Conservation (phyloP, 2,329 filamentous ascomycete species). For the Claviceps sp. region DNA sequence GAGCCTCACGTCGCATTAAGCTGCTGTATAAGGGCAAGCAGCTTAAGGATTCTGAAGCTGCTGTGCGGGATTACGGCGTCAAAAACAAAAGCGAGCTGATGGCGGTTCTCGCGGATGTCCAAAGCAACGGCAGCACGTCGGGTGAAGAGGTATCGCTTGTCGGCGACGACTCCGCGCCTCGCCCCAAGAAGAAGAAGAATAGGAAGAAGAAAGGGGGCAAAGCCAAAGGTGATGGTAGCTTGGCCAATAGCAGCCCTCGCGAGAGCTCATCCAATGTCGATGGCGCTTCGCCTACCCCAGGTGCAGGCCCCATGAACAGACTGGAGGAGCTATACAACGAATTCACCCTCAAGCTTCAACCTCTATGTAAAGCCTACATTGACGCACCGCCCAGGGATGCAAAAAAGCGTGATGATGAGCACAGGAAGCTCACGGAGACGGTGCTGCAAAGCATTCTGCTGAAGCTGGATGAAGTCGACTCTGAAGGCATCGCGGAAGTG, state of each 20-base stretch:
- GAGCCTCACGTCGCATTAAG: conserved; percentile 40
- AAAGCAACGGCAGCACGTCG: conserved; percentile 22
- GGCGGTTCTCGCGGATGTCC: conserved; percentile 27
- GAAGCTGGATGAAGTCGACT: conserved; percentile 66
- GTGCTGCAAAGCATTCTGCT: conserved; percentile 63
- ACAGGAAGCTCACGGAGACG: conserved; percentile 62
- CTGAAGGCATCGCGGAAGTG: conserved; percentile 53
- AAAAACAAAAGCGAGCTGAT: conserved; percentile 49
- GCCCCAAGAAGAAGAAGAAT: conserved; percentile 25
- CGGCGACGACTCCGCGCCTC: conserved; percentile 21
- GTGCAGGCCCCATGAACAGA: conserved; percentile 34
- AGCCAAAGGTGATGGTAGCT: conserved; percentile 22
- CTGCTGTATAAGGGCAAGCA: conserved; percentile 62
- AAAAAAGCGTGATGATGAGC: conserved; percentile 59
- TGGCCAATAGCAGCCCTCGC: conserved; percentile 27
- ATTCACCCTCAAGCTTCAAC: conserved; percentile 51
- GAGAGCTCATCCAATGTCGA: conserved; percentile 30
- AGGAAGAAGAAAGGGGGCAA: conserved; percentile 32
- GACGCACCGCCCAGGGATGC: conserved; percentile 48
- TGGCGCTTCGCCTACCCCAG: conserved; percentile 16
- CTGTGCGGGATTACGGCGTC: conserved; percentile 46
- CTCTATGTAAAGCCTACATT: conserved; percentile 49
- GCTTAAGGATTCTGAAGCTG: conserved; percentile 48
- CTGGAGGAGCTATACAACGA: conserved; percentile 52
- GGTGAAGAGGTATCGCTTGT: conserved; percentile 31